Evolutionary conservation across 106 monocot genomes (phyloP), one percentile per base, ranked within the genome.

Genomic region (Allium sativum): DNA sequence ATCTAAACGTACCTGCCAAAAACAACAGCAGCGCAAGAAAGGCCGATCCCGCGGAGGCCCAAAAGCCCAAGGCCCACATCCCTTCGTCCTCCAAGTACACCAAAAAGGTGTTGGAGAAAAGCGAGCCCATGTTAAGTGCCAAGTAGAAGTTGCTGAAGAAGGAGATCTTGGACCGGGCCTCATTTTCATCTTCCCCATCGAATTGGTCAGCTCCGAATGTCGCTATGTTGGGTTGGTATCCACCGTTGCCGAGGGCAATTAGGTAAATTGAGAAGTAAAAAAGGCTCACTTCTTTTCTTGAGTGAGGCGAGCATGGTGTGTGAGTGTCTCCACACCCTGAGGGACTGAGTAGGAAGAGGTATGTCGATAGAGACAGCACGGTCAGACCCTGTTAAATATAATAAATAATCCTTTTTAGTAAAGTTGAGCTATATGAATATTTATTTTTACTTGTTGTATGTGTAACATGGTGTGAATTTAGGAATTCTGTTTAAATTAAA

Each of bases 101-200:
- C 55, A 83, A 58, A 47, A 78, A 62, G 67, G 78, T 78, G 52
- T 83, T 83, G 68, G 78, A 83, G 75, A 83, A 78, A 48, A 83
- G 74, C 51, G 81, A 78, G 40, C 85, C 85, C 10, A 85, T 19
- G 62, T 81, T 85, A 53, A 81, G 78, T 16, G 72, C 68, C 10
- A 85, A 63, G 69, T 83, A 83, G 82, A 83, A 83, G 68, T 75
- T 75, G 68, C 82, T 78, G 55, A 78, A 83, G 75, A 83, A 83
- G 48, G 82, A 64, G 52, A 75, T 21, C 68, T 83, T 83, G 22
- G 72, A 78, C 14, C 14, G 64, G 6, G 68, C 62, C 75, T 83
- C 82, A 40, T 14, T 54, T 4, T 67, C 53, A 21, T 83, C 61
- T 22, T 59, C 65, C 42, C 66, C 78, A 22, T 83, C 82, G 46